These are phyloP conservation scores for Royoungia palumana DNA, from an alignment of 768 basidiomycete genomes.

Conservation along the genomic window DNA sequence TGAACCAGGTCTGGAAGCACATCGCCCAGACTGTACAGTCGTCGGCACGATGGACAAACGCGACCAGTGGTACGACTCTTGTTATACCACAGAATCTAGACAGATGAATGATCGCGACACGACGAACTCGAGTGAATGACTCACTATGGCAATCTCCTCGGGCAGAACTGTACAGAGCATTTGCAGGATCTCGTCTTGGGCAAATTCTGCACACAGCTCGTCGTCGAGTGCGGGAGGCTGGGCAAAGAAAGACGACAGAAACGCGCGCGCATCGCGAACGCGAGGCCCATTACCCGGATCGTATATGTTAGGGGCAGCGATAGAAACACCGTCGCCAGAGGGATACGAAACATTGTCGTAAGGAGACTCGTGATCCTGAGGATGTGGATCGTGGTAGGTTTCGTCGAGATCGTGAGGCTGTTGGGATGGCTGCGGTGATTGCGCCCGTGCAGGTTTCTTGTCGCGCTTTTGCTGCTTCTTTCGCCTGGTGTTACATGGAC, in stretches of 20 bases:
- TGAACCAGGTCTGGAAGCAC: slow-evolving; percentile 47
- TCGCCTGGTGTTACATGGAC: slow-evolving; percentile 54
- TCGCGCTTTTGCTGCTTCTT: slow-evolving; percentile 42
- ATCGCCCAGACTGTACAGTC: slow-evolving; percentile 71
- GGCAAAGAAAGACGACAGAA: slow-evolving; percentile 65
- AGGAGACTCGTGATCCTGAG: slow-evolving; percentile 5
- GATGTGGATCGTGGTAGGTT: slow-evolving; percentile 6
- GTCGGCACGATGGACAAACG: slow-evolving; percentile 74
- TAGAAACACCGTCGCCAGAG: slow-evolving; percentile 17
- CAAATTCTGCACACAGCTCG: slow-evolving; percentile 72
- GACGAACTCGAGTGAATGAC: slow-evolving; percentile 20
- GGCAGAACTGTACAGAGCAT: slow-evolving; percentile 71
- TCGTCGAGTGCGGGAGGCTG: slow-evolving; percentile 61
- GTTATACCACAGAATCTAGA: slow-evolving; percentile 80
- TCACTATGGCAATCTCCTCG: slow-evolving; percentile 66
- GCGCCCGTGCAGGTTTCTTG: slow-evolving; percentile 18
- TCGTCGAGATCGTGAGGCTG: slow-evolving; percentile 6
- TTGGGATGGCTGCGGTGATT: background rate
- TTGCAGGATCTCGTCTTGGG: slow-evolving; percentile 68
- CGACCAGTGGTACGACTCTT: slow-evolving; percentile 69
- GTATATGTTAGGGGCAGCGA: slow-evolving; percentile 59
- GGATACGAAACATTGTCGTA: slow-evolving; percentile 1
- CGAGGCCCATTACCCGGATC: slow-evolving; percentile 80
- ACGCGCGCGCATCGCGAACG: slow-evolving; percentile 62
- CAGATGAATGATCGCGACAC: background rate